These are phyloP conservation scores for Rhipidocladum racemiflorum DNA, from an alignment of 176 grass and related monocot species.

Conservation along the genomic window DNA sequence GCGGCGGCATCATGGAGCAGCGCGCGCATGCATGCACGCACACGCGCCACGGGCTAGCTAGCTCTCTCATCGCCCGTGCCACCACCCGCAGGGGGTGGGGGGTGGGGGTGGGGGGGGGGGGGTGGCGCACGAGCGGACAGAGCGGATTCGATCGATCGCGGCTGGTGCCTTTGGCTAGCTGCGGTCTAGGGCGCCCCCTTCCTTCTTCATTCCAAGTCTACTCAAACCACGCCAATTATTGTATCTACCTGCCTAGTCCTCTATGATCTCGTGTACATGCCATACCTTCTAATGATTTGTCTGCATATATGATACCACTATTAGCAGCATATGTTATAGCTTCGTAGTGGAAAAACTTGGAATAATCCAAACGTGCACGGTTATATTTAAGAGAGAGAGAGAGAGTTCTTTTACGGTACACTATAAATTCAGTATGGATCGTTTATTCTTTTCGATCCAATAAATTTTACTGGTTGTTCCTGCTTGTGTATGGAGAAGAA, in stretches of 20 bases:
- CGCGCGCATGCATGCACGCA: background rate
- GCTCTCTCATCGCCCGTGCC: background rate
- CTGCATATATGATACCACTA: background rate
- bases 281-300: background rate
- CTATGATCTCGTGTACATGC: background rate
- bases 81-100: too few species aligned
- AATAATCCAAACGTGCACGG: background rate
- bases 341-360: background rate
- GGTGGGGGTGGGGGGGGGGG: too few species aligned
- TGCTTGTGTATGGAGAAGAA: too few species aligned
- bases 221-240: background rate
- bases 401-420: too few species aligned
- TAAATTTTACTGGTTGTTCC: too few species aligned
- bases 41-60: background rate
- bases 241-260: background rate
- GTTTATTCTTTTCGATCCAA: too few species aligned
- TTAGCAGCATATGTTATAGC: background rate
- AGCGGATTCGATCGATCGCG: background rate
- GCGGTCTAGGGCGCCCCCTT: background rate
- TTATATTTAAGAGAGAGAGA: too few species aligned
- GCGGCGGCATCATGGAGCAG: background rate
- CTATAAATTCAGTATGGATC: too few species aligned
- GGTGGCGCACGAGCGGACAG: background rate
- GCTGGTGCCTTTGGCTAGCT: too few species aligned
- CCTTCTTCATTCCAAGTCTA: background rate